Evolutionary conservation across 2,329 filamentous ascomycete genomes (phyloP).

Genomic region (Malbranchea cinnamomea): DNA sequence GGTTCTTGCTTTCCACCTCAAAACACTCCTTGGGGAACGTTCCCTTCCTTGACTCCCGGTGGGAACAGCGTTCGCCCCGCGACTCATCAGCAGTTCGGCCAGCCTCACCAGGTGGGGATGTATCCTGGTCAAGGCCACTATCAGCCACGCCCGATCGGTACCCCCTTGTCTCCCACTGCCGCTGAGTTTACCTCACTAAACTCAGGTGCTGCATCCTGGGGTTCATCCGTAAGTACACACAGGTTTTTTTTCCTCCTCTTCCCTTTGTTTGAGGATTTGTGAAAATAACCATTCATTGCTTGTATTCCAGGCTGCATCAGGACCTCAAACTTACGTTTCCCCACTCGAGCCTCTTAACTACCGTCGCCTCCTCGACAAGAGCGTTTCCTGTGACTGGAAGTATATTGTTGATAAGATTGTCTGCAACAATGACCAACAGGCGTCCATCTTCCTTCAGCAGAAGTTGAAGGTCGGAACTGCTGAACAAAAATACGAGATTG

Average conservation of each 20-base stretch:
- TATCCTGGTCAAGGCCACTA: constrained; percentile 26
- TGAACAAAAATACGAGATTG: constrained; percentile 94
- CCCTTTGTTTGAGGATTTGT: constrained; percentile 1
- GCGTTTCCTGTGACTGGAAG: constrained; percentile 97
- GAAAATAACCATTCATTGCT: too few relatives aligned
- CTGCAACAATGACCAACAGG: constrained; percentile 97
- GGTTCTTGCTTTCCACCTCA: constrained; percentile 20
- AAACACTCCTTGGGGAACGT: constrained; percentile 20
- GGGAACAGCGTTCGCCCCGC: constrained; percentile 16
- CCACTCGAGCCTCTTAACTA: constrained; percentile 92
- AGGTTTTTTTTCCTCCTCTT: too few relatives aligned
- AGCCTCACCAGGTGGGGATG: constrained; percentile 20
- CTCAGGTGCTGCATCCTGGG: constrained; percentile 17
- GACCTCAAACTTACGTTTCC: constrained; percentile 64
- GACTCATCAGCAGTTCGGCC: constrained; percentile 15
- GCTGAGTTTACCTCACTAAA: constrained; percentile 51
- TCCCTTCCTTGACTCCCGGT: constrained; percentile 13
- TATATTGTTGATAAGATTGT: constrained; percentile 99
- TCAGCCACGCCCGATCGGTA: constrained; percentile 44
- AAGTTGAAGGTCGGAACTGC: constrained; percentile 93
- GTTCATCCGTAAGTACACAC: constrained; percentile 41
- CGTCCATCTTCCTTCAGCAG: constrained; percentile 96
- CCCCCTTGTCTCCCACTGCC: constrained; percentile 56
- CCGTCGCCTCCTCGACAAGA: constrained; percentile 83
- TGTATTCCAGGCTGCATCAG: constrained; percentile 30